A percentile compares a stretch with the other conserved stretches of the same genome.
phyloP scores from a whole-genome alignment of 192 early-diverging fungal genomes.

The Entrophospora sp. region DNA sequence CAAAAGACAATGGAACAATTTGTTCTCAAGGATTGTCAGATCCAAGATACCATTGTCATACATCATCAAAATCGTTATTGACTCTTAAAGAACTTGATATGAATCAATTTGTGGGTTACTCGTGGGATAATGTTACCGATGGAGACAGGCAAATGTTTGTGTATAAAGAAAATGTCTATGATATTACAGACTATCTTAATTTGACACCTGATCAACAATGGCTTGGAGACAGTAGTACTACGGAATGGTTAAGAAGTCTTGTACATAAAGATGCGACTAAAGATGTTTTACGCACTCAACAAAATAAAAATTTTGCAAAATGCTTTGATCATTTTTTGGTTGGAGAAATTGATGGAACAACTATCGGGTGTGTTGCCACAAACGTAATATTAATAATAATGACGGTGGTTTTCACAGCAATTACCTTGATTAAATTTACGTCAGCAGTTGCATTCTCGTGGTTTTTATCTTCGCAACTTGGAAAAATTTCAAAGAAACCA shows the following conservation, averaged over 20 bases:
- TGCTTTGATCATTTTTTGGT: constrained; percentile 21
- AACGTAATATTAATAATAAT: constrained; percentile 20
- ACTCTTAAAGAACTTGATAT: neutral
- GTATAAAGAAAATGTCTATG: constrained; percentile 33
- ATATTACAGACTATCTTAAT: constrained; percentile 6
- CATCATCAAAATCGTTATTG: neutral
- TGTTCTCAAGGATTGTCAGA: neutral
- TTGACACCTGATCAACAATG: neutral
- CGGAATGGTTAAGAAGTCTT: constrained; percentile 1
- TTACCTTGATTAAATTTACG: constrained; percentile 33
- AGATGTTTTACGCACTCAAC: neutral
- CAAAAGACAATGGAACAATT: constrained; percentile 7
- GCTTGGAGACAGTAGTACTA: constrained; percentile 1
- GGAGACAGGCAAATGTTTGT: constrained; percentile 41
- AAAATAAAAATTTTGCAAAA: neutral
- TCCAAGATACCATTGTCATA: constrained; percentile 19
- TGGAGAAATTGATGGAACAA: constrained; percentile 31
- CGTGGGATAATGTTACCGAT: constrained; percentile 39
- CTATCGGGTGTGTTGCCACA: constrained; percentile 32
- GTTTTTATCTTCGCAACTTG: constrained; percentile 29
- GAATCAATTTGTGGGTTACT: constrained; percentile 13
- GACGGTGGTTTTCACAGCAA: constrained; percentile 13
- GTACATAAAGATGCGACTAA: constrained; percentile 12
- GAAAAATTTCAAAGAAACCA: constrained; percentile 23
- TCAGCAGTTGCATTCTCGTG: constrained; percentile 34